Percentiles rank a stretch among this genome's conserved stretches.
Evolutionary conservation across 179 eudicot species (phyloP).

Genomic region (Gypsophila paniculata): DNA sequence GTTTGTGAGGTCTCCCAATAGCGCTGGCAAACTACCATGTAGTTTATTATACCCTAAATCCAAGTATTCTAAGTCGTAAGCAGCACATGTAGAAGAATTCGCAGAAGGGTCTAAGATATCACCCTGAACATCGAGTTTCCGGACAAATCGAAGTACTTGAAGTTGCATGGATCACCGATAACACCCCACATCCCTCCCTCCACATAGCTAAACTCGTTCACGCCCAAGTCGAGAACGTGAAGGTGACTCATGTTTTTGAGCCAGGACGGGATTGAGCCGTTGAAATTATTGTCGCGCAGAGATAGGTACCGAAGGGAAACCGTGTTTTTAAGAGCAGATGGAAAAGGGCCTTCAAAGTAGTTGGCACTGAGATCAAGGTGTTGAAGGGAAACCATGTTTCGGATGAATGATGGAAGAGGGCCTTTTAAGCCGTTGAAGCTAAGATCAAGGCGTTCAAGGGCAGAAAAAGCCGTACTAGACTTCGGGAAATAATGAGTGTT

Average conservation of each 20-base stretch:
- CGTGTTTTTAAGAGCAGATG: not conserved
- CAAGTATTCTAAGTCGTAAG: conserved; percentile 3
- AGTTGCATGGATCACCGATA: conserved; percentile 13
- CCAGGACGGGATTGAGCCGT: conserved; percentile 13
- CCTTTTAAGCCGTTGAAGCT: not conserved
- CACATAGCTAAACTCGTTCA: not conserved
- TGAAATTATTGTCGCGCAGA: not conserved
- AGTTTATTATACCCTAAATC: conserved; percentile 1
- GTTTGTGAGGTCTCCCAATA: conserved; percentile 4
- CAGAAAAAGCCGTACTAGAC: not conserved
- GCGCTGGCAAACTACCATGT: conserved; percentile 2
- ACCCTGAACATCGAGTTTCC: not conserved
- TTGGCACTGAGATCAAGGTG: conserved; percentile 12
- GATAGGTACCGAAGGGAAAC: conserved; percentile 12
- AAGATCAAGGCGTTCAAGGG: not conserved
- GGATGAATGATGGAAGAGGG: not conserved
- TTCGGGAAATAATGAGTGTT: conserved; percentile 4
- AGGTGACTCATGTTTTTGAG: not conserved
- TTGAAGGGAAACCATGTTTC: not conserved
- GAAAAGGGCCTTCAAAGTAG: not conserved
- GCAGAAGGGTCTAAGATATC: not conserved
- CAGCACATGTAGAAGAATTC: not conserved
- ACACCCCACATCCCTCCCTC: conserved; percentile 18
- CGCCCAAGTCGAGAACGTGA: not conserved
- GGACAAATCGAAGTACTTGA: conserved; percentile 13